A percentile compares a stretch with the other conserved stretches of the same genome.
phyloP scores from a whole-genome alignment of 1,284 basidiomycete genomes.

The Austroboletus novae-zelandiae region DNA sequence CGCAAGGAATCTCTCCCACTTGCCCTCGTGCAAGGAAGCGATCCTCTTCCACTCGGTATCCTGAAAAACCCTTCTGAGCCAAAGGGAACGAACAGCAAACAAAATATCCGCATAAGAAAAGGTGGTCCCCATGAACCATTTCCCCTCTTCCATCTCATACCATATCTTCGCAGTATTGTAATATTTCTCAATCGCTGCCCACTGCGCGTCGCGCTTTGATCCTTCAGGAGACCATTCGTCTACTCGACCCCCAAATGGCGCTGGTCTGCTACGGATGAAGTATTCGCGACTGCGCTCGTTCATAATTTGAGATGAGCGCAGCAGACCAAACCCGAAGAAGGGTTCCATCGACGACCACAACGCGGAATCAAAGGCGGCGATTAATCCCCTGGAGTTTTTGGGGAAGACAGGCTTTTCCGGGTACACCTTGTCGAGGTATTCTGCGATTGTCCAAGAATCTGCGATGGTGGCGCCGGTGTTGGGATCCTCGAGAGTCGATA shows the following conservation, averaged over 20 bases:
- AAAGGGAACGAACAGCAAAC: slow-evolving; percentile 9
- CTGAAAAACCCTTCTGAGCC: slow-evolving; percentile 19
- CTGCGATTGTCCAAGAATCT: slow-evolving; percentile 39
- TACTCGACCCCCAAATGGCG: not conserved
- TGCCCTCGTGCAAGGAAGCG: slow-evolving; percentile 19
- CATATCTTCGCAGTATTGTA: slow-evolving; percentile 9
- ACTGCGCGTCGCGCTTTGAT: slow-evolving; percentile 22
- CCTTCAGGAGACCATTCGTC: slow-evolving; percentile 28
- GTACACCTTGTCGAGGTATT: slow-evolving; percentile 46
- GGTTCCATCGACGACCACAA: not conserved
- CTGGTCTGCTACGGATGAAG: slow-evolving; percentile 7
- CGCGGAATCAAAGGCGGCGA: slow-evolving; percentile 29
- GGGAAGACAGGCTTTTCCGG: slow-evolving; percentile 41
- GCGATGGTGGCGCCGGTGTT: slow-evolving; percentile 33
- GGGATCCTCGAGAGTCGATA: slow-evolving; percentile 36
- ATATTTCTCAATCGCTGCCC: slow-evolving; percentile 14
- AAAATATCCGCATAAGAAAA: slow-evolving; percentile 33
- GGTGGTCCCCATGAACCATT: too few relatives aligned
- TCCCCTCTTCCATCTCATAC: too few relatives aligned
- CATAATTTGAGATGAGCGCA: slow-evolving; percentile 18
- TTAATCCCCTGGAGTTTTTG: slow-evolving; percentile 28
- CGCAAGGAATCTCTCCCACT: slow-evolving; percentile 22
- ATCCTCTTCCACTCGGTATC: slow-evolving; percentile 24
- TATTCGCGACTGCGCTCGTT: slow-evolving; percentile 21
- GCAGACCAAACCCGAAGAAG: slow-evolving; percentile 3